Evolutionary conservation across 139 green algal species (phyloP), one percentile per base, ranked within the genome.

Genomic region (Tetratostichococcus sp.): DNA sequence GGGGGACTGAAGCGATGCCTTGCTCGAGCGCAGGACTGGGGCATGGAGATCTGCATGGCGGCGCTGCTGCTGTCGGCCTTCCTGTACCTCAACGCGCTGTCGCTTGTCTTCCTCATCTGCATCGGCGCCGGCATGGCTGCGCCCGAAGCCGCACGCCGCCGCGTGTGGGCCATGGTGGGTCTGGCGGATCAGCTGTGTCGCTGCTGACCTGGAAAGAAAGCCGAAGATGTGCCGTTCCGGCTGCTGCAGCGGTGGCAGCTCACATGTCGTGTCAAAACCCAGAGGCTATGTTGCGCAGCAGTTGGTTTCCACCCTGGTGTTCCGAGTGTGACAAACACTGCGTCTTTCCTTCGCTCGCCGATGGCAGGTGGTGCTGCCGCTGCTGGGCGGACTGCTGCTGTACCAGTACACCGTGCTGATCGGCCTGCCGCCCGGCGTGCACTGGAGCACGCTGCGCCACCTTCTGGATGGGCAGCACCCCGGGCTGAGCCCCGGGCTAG

Each of bases 51-150:
- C 11, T 76, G 34, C 19, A 77, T 87, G 70, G 69, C 86, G 35
- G 59, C 80, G 39, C 83, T 93, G 70, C 78, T 93, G 72, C 34
- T 87, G 32, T 79, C 86, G 1, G 88, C 88, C 8, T 88, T 90
- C 42, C 31, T 76, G 1, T 69, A 76, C n/a, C 39, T 65, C 72
- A 90, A 84, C n/a, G 77, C 71, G 17, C 35, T 84, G 34, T 87
- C 86, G 2, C 74, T 93, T 22, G 19, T 80, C 34, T 81, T 82
- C 70, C 69, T 89, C 50, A 65, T 69, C 30, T 34, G 81, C 5
- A 65, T 91, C 26, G 79, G 69, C 1, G 26, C 74, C 32, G 87
- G 82, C 72, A 90, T 91, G 86, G 75, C 66, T 0, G 32, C 43
- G 58, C 57, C 43, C 57, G 35, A 43, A 22, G 33, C 31, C 2